Evolutionary conservation across 1,284 basidiomycete species (phyloP).

Genomic region (Polyporus tsugae): DNA sequence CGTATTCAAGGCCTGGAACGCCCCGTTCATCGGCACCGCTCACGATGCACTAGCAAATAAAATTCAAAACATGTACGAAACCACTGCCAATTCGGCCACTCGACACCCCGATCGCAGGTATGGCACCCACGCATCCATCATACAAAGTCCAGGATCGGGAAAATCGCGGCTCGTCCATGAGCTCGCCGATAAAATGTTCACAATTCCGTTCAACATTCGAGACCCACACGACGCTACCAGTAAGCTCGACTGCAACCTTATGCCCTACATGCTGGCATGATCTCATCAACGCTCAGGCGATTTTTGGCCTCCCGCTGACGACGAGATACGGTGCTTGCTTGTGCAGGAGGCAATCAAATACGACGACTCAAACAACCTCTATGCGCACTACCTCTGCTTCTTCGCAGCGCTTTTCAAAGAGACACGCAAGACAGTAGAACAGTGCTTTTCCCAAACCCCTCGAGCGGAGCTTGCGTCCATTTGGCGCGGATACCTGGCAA

Average conservation of each 20-base stretch:
- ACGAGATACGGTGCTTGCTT: neutral
- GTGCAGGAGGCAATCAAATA: neutral
- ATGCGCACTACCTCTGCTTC: neutral
- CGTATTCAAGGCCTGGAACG: no score
- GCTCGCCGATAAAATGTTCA: slow-evolving; percentile 56
- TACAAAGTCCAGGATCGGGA: slow-evolving; percentile 37
- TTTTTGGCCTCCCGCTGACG: neutral
- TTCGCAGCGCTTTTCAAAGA: neutral
- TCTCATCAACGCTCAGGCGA: neutral
- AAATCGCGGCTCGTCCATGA: slow-evolving; percentile 58
- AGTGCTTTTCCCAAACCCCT: neutral
- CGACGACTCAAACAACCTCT: neutral
- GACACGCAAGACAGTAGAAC: neutral
- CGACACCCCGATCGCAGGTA: neutral
- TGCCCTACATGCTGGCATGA: neutral
- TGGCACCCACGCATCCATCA: slow-evolving; percentile 26
- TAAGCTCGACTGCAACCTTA: neutral
- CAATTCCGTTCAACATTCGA: slow-evolving; percentile 45
- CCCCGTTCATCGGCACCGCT: neutral
- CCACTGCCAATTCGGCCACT: no score
- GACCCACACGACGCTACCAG: neutral
- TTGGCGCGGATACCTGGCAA: neutral
- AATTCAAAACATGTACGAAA: neutral
- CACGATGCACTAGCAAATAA: neutral
- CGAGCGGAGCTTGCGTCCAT: neutral